These are phyloP conservation scores for Pleurozium schreberi DNA, from an alignment of 225 moss, liverwort and hornwort genomes.

Conservation along the genomic window DNA sequence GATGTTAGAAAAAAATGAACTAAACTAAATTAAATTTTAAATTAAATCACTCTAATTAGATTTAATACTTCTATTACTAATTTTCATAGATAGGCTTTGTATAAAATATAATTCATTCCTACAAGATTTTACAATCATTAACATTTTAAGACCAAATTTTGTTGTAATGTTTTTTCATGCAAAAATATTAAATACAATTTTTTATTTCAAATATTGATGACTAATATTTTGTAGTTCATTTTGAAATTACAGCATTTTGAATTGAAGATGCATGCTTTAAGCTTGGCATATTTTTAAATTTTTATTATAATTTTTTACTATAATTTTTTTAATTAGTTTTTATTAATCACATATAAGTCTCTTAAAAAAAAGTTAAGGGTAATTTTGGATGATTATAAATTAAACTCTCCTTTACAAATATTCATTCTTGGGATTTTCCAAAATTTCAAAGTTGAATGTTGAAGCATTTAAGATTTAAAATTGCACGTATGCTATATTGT, in stretches of 20 bases:
- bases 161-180: too few species aligned
- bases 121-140: neutral
- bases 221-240: neutral
- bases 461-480: neutral
- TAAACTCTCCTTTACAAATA: neutral
- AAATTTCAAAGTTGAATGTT: too few species aligned
- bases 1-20: neutral
- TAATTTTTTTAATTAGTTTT: neutral
- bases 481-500: neutral
- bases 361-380: neutral
- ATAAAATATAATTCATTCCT: too few species aligned
- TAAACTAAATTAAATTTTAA: too few species aligned
- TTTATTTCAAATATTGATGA: fast-evolving
- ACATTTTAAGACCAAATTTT: neutral
- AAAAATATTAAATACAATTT: neutral
- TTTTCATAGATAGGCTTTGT: too few species aligned
- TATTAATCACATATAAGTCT: too few species aligned
- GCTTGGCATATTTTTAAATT: fast-evolving
- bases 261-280: neutral
- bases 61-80: neutral
- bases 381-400: neutral
- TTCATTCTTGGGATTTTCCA: neutral
- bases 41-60: neutral
- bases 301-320: neutral
- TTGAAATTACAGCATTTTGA: neutral